These are phyloP conservation scores for Sonneratia caseolaris DNA, from an alignment of 345 rosid genomes.

Conservation along the genomic window DNA sequence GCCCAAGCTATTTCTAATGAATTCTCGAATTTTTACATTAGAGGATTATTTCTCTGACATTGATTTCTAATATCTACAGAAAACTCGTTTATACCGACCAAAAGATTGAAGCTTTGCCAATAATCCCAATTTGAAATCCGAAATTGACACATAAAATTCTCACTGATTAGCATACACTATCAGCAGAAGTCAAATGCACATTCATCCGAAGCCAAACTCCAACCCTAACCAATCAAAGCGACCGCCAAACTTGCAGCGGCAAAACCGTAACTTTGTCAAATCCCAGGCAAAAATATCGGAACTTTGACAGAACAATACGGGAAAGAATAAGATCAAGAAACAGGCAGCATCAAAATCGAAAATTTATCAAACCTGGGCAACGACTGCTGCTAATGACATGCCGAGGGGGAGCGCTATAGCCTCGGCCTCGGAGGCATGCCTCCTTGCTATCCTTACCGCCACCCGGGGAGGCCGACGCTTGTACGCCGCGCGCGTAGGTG, in stretches of 20 bases:
- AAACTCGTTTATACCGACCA: neutral
- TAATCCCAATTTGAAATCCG: neutral
- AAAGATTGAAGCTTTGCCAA: neutral
- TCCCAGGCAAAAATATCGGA: neutral
- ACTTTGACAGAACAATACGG: neutral
- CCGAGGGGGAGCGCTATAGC: conserved; percentile 80
- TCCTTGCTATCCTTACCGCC: conserved; percentile 26
- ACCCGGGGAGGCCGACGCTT: conserved; percentile 31
- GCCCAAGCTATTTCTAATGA: neutral
- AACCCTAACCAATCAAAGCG: neutral
- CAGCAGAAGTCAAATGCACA: neutral
- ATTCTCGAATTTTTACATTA: neutral
- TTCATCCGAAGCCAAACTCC: neutral
- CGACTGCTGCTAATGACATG: conserved; percentile 84
- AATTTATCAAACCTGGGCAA: conserved; percentile 50
- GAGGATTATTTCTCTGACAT: neutral
- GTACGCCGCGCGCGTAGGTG: conserved; percentile 6
- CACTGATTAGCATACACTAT: neutral
- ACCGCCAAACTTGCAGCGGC: neutral
- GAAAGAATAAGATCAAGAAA: neutral
- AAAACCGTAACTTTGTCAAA: neutral
- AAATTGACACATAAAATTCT: neutral
- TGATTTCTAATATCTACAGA: neutral
- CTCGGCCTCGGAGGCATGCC: conserved; percentile 35
- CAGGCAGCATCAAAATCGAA: neutral